Base-by-base conservation (phyloP, 345 rosid species). In the Raphanus raphanistrum region DNA sequence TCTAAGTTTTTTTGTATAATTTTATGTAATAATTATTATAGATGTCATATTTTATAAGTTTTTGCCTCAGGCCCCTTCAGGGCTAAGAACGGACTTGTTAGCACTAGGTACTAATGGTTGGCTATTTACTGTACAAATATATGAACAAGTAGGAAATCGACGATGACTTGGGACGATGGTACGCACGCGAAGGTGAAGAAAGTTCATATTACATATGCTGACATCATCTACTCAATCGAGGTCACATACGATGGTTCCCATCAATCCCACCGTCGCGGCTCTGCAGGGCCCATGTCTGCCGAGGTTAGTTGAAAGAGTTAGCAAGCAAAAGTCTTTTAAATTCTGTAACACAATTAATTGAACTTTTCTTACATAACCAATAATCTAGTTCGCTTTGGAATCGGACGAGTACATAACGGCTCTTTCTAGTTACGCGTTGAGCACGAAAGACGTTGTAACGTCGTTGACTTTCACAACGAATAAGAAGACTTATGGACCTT, bases 111-210 rank as follows among this genome's bases (percentile, higher is more conserved):
- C 13, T 41, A 41, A 10, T 43, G 52, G 52, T 43, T 43, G 81
- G 81, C 59, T 38, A 38, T 38, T 13, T 5, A 5, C 25, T 50
- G 57, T 13, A 31, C n/a, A n/a, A n/a, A 54, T 36, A 57, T 32
- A 33, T 4, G 31, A 29, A 17, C 26, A 31, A 32, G 13, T 75
- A 1, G 28, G 54, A 77, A 43, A 70, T 64, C 54, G 6, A 43
- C 12, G 11, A 78, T 72, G 82, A 67, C 77, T 45, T 79, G 82
- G 82, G 82, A 79, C 78, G 82, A 79, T 68, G 82, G 82, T 12
- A 6, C 13, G 8, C 78, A 73, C 77, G 29, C 64, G 3, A 79
- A 79, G 58, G 74, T 79, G 65, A 79, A 73, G 64, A 79, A 61
- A 48, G 82, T 79, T 21, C 48, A 79, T 57, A 35, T 79, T 35